Conservation (phyloP, 1,284 basidiomycete species). For the Cystobasidium pallidum region DNA sequence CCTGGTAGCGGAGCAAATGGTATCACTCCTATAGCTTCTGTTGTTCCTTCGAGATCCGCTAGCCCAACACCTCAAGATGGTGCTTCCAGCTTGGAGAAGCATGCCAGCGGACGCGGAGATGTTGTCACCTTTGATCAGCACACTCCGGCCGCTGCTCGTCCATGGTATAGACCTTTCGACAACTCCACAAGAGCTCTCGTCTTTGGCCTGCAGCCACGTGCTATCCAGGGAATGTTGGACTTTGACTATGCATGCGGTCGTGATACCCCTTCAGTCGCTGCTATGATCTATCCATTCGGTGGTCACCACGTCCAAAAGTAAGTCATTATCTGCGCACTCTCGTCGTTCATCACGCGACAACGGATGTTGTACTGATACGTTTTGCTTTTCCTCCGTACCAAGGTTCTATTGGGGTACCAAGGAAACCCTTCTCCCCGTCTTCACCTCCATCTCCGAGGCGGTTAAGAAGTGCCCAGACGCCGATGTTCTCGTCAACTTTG, state of each 20-base stretch:
- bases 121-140: constrained; percentile 67
- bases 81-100: constrained; percentile 6
- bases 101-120: constrained; percentile 55
- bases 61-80: constrained; percentile 25
- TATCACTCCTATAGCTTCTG: constrained; percentile 46
- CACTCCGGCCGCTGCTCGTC: constrained; percentile 69
- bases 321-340: constrained; percentile 60
- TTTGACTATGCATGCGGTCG: constrained; percentile 99
- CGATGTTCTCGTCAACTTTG: constrained; percentile 98
- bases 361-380: background rate
- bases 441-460: constrained; percentile 90
- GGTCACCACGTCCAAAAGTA: constrained; percentile 98
- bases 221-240: constrained; percentile 99
- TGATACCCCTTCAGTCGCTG: constrained; percentile 87
- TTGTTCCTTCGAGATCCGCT: constrained; percentile 37
- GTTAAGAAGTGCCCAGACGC: constrained; percentile 94
- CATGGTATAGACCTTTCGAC: constrained; percentile 87
- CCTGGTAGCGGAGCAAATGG: constrained; percentile 51
- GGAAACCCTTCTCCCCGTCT: constrained; percentile 96
- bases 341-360: too few relatives aligned
- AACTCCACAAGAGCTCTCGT: constrained; percentile 91
- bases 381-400: background rate
- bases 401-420: constrained; percentile 88
- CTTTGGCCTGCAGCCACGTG: constrained; percentile 96
- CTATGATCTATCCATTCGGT: constrained; percentile 99